Evolutionary conservation across 1,284 basidiomycete species (phyloP).

Genomic region (Cutaneotrichosporon cavernicola): DNA sequence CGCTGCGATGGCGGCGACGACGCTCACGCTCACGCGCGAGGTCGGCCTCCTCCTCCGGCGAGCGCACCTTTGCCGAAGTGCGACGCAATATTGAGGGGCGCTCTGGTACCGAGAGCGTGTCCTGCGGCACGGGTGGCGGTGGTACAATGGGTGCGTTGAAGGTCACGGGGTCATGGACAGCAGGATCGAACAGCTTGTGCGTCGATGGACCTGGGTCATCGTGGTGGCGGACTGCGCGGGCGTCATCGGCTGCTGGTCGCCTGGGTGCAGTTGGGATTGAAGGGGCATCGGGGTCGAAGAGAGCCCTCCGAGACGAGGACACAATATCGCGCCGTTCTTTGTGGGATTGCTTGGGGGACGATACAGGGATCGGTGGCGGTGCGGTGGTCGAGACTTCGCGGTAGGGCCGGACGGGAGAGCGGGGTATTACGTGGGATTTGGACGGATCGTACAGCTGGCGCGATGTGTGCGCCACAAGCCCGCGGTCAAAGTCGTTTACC

Average conservation of each 20-base stretch:
- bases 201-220: slow-evolving; percentile 17
- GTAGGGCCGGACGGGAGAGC: neutral
- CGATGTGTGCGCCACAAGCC: slow-evolving; percentile 10
- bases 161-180: slow-evolving; percentile 55
- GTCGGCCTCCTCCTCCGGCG: slow-evolving; percentile 50
- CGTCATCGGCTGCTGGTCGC: slow-evolving; percentile 15
- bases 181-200: slow-evolving; percentile 57
- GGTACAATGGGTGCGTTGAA: slow-evolving; percentile 13
- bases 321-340: slow-evolving; percentile 16
- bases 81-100: slow-evolving; percentile 22
- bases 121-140: slow-evolving; percentile 2
- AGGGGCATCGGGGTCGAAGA: slow-evolving; percentile 24
- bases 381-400: neutral
- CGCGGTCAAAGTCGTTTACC: slow-evolving; percentile 26
- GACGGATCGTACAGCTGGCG: slow-evolving; percentile 23
- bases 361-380: neutral
- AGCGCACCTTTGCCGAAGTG: slow-evolving; percentile 23
- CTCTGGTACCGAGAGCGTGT: slow-evolving; percentile 3
- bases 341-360: neutral
- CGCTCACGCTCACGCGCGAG: slow-evolving; percentile 48
- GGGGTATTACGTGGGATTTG: slow-evolving; percentile 2
- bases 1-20: slow-evolving; percentile 50
- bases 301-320: slow-evolving; percentile 7
- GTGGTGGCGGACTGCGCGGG: neutral
- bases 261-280: slow-evolving; percentile 13